Percentiles rank a stretch among this genome's conserved stretches.
These are phyloP conservation scores for Pseudisothecium myosuroides DNA, from an alignment of 225 moss, liverwort and hornwort genomes.

Conservation along the genomic window DNA sequence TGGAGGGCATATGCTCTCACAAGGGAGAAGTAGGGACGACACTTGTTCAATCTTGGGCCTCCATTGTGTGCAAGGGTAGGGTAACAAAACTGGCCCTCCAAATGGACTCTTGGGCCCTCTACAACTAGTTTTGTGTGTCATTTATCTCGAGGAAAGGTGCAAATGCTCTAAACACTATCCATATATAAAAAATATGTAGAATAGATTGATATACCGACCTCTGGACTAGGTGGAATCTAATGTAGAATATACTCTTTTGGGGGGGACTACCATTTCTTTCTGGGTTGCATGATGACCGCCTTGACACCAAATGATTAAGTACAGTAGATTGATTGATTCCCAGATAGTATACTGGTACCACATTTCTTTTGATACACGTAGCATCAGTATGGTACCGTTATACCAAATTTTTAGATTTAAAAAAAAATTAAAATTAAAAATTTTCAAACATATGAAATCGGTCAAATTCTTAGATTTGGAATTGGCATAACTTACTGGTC, in stretches of 20 bases:
- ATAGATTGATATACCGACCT: neutral
- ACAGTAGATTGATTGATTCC: neutral
- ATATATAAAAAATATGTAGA: neutral
- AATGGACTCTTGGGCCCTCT: neutral
- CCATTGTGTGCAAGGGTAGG: fast-evolving
- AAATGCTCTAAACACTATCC: neutral
- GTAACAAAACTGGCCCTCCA: fast-evolving
- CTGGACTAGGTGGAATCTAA: neutral
- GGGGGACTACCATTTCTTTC: too few species aligned
- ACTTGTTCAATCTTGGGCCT: neutral
- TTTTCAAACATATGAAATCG: too few species aligned
- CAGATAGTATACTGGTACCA: neutral
- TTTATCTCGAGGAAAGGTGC: neutral
- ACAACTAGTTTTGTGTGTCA: fast-evolving
- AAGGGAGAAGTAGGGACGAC: too few species aligned
- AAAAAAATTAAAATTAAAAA: too few species aligned
- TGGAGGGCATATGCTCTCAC: too few species aligned
- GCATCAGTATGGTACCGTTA: neutral
- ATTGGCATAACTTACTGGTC: neutral
- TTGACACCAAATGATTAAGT: too few species aligned
- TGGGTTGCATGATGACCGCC: neutral
- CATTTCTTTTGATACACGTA: neutral
- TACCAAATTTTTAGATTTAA: neutral
- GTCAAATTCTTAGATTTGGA: neutral
- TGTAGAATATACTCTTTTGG: neutral